Percentiles rank a stretch among this genome's conserved stretches.
Evolutionary conservation across 345 rosid genomes (phyloP).

Genomic region (Syzygium aromaticum): DNA sequence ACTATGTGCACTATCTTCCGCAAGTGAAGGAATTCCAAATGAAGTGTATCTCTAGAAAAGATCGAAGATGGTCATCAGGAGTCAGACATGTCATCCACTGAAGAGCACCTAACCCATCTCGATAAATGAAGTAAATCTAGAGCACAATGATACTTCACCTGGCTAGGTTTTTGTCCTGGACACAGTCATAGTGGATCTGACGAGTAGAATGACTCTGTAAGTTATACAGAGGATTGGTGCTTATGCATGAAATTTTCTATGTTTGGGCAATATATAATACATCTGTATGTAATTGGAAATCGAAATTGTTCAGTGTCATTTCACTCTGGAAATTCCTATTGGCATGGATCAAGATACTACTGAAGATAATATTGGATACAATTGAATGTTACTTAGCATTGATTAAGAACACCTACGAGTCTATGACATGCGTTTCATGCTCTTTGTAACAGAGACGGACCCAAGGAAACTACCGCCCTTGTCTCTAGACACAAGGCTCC

Average conservation of each 20-base stretch:
- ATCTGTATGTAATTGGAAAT: not conserved
- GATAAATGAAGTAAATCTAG: not conserved
- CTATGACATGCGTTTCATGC: not conserved
- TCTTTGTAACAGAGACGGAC: slow-evolving; percentile 25
- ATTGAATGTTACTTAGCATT: not conserved
- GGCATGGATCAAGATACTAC: not conserved
- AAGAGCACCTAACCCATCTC: not conserved
- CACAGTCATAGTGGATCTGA: not conserved
- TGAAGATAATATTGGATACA: not conserved
- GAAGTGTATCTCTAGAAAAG: not conserved
- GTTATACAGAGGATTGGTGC: not conserved
- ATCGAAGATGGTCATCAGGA: not conserved
- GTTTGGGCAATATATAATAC: not conserved
- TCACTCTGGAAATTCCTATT: not conserved
- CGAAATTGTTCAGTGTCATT: not conserved
- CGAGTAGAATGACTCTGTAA: not conserved
- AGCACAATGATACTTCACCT: not conserved
- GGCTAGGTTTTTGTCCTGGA: not conserved
- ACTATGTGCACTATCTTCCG: not conserved
- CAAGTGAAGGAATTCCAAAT: not conserved
- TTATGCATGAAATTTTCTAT: not conserved
- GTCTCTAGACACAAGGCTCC: slow-evolving; percentile 49
- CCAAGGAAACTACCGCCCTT: slow-evolving; percentile 41
- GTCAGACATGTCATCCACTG: not conserved
- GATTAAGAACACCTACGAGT: not conserved